A percentile compares a stretch with the other conserved stretches of the same genome.
These are phyloP conservation scores for Oryza longistaminata DNA, from an alignment of 176 grass and related monocot species.

Conservation along the genomic window DNA sequence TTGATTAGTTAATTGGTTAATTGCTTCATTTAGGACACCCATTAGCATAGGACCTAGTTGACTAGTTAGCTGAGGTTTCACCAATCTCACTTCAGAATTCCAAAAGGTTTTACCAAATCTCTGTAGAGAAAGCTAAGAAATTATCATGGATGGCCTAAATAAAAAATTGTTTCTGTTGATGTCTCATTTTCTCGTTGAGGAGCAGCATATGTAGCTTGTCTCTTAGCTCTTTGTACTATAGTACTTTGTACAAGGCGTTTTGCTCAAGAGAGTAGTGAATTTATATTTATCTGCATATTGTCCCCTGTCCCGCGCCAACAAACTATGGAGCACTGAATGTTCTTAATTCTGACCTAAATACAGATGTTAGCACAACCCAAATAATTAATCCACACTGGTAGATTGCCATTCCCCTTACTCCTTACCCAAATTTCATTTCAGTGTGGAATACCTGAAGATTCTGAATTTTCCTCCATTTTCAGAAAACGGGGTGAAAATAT, in stretches of 20 bases:
- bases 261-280: constrained; percentile 15
- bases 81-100: not conserved
- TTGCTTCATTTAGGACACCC: not conserved
- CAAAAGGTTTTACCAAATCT: not conserved
- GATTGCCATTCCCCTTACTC: not conserved
- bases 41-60: not conserved
- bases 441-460: not conserved
- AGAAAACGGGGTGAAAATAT: not conserved
- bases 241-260: not conserved
- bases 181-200: constrained; percentile 13
- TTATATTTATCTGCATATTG: constrained; percentile 14
- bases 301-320: constrained; percentile 27
- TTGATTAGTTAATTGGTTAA: constrained; percentile 14
- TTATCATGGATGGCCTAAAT: not conserved
- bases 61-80: constrained; percentile 8
- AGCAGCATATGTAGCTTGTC: constrained; percentile 13
- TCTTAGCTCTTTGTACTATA: constrained; percentile 38
- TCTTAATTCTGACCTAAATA: constrained; percentile 38
- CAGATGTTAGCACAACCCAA: constrained; percentile 6
- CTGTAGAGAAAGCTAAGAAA: constrained; percentile 8
- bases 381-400: not conserved
- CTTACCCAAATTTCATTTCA: constrained; percentile 20
- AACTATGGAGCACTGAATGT: constrained; percentile 35
- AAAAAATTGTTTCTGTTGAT: not conserved
- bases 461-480: not conserved